Base-by-base conservation (phyloP, 2,329 filamentous ascomycete genomes). In the Botrytis cinerea region DNA sequence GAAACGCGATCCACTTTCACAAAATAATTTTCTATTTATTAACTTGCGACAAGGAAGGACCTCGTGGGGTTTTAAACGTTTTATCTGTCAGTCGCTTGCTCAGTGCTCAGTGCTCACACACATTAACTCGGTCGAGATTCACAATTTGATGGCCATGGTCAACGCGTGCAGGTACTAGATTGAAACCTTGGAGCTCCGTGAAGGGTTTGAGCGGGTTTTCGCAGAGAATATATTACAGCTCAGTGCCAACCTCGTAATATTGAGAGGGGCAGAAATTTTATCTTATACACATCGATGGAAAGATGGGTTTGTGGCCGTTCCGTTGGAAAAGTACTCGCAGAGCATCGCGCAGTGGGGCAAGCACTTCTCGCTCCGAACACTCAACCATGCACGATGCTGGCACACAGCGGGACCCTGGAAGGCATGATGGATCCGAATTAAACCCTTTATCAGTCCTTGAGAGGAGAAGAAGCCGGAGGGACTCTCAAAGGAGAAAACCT, bases 291-390 rank as follows among this genome's bases (percentile, higher is more conserved):
- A 72, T 75, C 73, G 74, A 80, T 79, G 78, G 78, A 77, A 81
- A 77, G 68, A 95, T 95, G 93, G 89, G 91, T 81, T 85, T 95
- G 83, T 97, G 93, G 94, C 93, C 91, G 75, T 97, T 97, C 83
- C 87, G 91, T 83, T 90, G 91, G 80, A 91, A 87, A 84, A 91
- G 88, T 83, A 91, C 90, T 83, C 90, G 90, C 83, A 89, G 86
- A 83, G 85, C 86, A 80, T 82, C 85, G 76, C 83, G 84, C 74
- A 84, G 84, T 78, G 89, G 82, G 87, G 86, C 78, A 87, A 86
- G 78, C 83, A 87, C 77, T 83, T 86, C 74, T 87, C 87, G 79
- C 82, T 86, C 79, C 86, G 89, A 81, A 86, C 89, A 80, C 84
- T 84, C 77, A 74, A 80, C 77, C 75, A 82, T 82, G 77, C 84